Evolutionary conservation across 2,329 filamentous ascomycete genomes (phyloP), one percentile per base, ranked within the genome.

Genomic region (Leptosphaerulina australis): DNA sequence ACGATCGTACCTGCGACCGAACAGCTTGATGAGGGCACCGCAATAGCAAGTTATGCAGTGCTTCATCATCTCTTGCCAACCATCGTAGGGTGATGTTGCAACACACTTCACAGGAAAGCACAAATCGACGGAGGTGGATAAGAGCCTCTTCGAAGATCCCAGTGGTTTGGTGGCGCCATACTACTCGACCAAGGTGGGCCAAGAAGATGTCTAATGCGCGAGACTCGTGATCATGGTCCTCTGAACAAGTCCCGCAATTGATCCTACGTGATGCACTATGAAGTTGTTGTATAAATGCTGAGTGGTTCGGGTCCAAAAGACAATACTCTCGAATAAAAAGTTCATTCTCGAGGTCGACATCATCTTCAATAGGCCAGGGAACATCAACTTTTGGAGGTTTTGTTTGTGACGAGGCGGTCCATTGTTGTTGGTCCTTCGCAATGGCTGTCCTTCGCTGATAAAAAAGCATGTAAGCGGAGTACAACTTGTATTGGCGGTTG

Each of bases 381-480:
- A 84, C 63, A 2, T 73, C 62, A 5, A 81, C 74, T 41, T 75
- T 79, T 9, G 77, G 72, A 7, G 78, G 76, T n/a, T 82, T 75
- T 34, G 46, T 59, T 7, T 56, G 52, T 8, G 64, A 50, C 21
- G 63, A 80, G 75, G 37, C 85, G 64, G 21, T 63, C 58, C 67
- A 69, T 31, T 62, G 53, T 4, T 44, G 37, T 26, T 66, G 60
- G 24, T 72, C 68, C 9, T 65, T 53, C 7, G 79, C 76, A 47
- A 92, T 79, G 4, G 84, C 83, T 0, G 86, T 86, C 3, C 86
- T 83, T 38, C 94, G 85, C 70, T 97, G 89, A 70, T 99, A 99
- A 72, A 99, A 97, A 7, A 99, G 81, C 90, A 99, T 97, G 72
- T 99, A 99, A 10, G 93, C 94, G 69, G 91, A 97, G 45, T 64